Percentiles rank a stretch among this genome's conserved stretches.
Conservation (phyloP, 352 stramenopile genomes). For the Phytophthora hybrid region DNA sequence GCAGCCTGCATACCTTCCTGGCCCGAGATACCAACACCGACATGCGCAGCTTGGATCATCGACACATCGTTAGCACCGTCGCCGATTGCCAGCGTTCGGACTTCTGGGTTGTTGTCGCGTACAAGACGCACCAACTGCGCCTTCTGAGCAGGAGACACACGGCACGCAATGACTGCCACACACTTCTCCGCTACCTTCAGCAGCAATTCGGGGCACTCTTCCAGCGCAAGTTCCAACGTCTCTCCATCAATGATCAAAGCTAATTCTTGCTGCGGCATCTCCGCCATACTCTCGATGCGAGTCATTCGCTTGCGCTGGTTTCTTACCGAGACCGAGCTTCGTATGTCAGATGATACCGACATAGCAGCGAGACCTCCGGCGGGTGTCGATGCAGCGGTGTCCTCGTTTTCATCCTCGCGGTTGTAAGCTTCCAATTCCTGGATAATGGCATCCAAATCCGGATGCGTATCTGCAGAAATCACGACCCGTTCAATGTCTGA, state of each 20-base stretch:
- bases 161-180: conserved; percentile 92
- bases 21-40: conserved; percentile 93
- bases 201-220: conserved; percentile 77
- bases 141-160: conserved; percentile 95
- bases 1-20: conserved; percentile 96
- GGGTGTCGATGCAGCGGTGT: conserved; percentile 31
- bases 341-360: conserved; percentile 19
- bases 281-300: conserved; percentile 73
- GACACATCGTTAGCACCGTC: conserved; percentile 97
- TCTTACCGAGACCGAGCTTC: conserved; percentile 17
- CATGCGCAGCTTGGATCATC: conserved; percentile 95
- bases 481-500: conserved; percentile 93
- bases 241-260: conserved; percentile 86
- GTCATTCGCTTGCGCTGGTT: conserved; percentile 51
- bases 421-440: conserved; percentile 68
- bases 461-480: conserved; percentile 82
- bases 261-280: conserved; percentile 54
- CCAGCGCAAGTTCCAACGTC: conserved; percentile 78
- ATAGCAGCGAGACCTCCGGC: conserved; percentile 4
- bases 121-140: conserved; percentile 93
- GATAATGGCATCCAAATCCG: conserved; percentile 69
- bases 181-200: conserved; percentile 86
- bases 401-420: conserved; percentile 37
- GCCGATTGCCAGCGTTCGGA: conserved; percentile 92
- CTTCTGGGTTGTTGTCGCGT: conserved; percentile 85